Evolutionary conservation across 495 filamentous ascomycete genomes (phyloP).

Genomic region (Penicillium coffeae): DNA sequence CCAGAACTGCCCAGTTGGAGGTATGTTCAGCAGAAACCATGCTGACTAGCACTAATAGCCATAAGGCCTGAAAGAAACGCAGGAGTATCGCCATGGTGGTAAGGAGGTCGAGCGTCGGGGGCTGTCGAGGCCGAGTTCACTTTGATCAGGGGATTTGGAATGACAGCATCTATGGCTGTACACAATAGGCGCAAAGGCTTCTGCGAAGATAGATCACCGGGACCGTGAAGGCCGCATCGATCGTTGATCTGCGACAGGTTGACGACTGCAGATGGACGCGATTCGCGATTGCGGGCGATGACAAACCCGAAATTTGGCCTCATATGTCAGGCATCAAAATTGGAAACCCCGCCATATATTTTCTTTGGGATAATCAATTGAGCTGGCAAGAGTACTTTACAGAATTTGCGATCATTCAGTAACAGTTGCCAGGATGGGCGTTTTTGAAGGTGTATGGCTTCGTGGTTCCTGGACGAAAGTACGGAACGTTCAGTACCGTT

Average conservation of each 20-base stretch:
- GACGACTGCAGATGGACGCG: background rate
- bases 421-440: no score
- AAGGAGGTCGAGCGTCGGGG: background rate
- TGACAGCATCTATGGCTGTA: background rate
- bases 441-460: no score
- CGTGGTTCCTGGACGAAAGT: no score
- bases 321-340: background rate
- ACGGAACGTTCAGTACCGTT: background rate
- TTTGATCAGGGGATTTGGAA: background rate
- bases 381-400: no score
- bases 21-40: constrained; percentile 72
- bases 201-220: background rate
- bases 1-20: constrained; percentile 97
- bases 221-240: background rate
- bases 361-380: no score
- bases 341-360: no score
- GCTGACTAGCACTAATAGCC: constrained; percentile 41
- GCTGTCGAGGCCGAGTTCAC: background rate
- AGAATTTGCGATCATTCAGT: no score
- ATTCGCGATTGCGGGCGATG: background rate
- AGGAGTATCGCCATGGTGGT: constrained; percentile 25
- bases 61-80: constrained; percentile 31
- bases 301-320: background rate
- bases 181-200: background rate
- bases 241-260: background rate